Conservation (phyloP, 345 rosid genomes). For the Eucalyptus curtisii region DNA sequence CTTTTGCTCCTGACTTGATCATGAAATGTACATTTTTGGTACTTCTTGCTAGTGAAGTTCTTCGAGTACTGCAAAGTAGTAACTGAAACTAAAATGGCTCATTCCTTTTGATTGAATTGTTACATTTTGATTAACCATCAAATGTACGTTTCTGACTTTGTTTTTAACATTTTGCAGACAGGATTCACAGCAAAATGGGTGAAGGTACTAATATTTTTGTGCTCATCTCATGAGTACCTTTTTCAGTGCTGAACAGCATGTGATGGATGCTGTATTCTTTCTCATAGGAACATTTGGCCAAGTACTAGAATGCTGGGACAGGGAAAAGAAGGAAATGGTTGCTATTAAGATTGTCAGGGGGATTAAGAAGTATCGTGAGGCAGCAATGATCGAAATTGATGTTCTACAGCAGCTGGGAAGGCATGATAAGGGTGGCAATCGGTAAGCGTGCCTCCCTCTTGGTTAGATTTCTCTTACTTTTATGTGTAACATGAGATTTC, state of each 20-base stretch:
- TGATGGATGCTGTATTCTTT: not conserved
- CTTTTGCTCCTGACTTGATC: not conserved
- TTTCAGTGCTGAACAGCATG: not conserved
- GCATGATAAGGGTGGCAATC: slow-evolving; percentile 74
- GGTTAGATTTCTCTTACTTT: not conserved
- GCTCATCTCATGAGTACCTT: not conserved
- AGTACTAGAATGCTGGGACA: slow-evolving; percentile 91
- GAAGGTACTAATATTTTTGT: slow-evolving; percentile 37
- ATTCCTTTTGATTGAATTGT: not conserved
- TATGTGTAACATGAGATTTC: not conserved
- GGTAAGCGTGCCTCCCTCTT: slow-evolving; percentile 35
- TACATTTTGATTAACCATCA: not conserved
- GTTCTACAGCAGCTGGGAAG: slow-evolving; percentile 77
- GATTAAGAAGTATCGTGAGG: slow-evolving; percentile 78
- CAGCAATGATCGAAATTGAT: slow-evolving; percentile 88
- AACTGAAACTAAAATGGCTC: not conserved
- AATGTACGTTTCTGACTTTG: not conserved
- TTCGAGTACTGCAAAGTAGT: not conserved
- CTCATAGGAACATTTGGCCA: slow-evolving; percentile 78
- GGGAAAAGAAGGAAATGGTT: slow-evolving; percentile 80
- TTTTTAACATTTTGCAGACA: slow-evolving; percentile 34
- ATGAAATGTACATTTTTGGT: not conserved
- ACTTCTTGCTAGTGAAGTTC: not conserved
- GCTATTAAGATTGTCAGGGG: slow-evolving; percentile 89
- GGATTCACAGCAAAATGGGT: slow-evolving; percentile 81